These are phyloP conservation scores for Ceratobasidium sp. DNA, from an alignment of 1,284 basidiomycete species.

Conservation along the genomic window DNA sequence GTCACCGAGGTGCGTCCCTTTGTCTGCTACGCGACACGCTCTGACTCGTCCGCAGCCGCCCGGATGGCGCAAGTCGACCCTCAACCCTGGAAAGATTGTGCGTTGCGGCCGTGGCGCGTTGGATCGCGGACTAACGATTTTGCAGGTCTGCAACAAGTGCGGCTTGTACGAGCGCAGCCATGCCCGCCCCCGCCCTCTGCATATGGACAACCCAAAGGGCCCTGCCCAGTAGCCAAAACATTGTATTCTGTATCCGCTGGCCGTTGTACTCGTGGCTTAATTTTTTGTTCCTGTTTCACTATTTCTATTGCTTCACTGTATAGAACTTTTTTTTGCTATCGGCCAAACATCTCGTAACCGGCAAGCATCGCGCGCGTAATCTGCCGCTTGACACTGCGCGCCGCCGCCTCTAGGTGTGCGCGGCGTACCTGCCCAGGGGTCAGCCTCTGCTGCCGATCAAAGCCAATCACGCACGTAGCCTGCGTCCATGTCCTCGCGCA, in stretches of 20 bases:
- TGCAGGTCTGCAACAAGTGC: constrained; percentile 87
- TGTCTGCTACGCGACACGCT: background rate
- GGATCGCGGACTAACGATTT: constrained; percentile 8
- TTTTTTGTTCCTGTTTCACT: background rate
- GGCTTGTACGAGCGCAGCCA: constrained; percentile 88
- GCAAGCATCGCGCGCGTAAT: constrained; percentile 87
- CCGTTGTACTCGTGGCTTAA: constrained; percentile 5
- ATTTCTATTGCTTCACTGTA: constrained; percentile 25
- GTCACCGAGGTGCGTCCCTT: constrained; percentile 71
- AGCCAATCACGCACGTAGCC: constrained; percentile 68
- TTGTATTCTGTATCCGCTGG: constrained; percentile 31
- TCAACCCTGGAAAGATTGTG: constrained; percentile 88
- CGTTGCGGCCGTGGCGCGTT: constrained; percentile 54
- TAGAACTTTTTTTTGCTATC: constrained; percentile 55
- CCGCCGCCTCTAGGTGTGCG: constrained; percentile 81
- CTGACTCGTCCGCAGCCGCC: constrained; percentile 63
- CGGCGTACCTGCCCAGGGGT: constrained; percentile 72
- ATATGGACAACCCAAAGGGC: constrained; percentile 73
- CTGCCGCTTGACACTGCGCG: constrained; percentile 78
- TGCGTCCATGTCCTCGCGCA: constrained; percentile 87
- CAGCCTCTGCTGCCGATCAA: constrained; percentile 32
- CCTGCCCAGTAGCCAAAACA: constrained; percentile 29
- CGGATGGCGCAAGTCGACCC: constrained; percentile 84
- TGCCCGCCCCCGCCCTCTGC: constrained; percentile 79
- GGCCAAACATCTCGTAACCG: constrained; percentile 72